Evolutionary conservation across 345 rosid species (phyloP), one percentile per base, ranked within the genome.

Genomic region (Lumnitzera racemosa): DNA sequence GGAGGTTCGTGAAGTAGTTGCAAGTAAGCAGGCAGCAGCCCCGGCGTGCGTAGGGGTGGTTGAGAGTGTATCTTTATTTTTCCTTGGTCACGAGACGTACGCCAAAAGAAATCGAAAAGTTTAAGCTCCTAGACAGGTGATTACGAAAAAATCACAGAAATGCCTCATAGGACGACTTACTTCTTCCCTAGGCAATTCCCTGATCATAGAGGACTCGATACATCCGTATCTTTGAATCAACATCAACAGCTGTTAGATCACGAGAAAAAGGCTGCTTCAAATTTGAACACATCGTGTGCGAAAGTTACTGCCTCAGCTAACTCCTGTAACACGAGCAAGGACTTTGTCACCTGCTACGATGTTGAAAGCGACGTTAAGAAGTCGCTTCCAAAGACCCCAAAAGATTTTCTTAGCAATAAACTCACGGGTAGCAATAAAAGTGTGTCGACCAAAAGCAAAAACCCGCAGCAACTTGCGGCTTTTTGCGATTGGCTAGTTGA

Each of bases 141-240:
- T n/a, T 16, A 7, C 53, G 4, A 47, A 9, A 29, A n/a, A 55
- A 47, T 36, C 43, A 36, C 7, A 57, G 66, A 72, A 62, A 92
- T 92, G 96, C 98, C 98, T 76, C 98, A 92, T 72, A 77, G 98
- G 59, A 78, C 96, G 2, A 92, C 98, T 65, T 92, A 92, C 86
- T 80, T 92, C 84, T 92, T 92, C 80, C 96, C 96, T n/a, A 79
- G 98, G 80, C 98, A 89, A 71, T 87, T 91, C 61, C 95, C 89
- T 15, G 96, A 89, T 69, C 86, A 75, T n/a, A 24, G 57, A 24
- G 86, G 83, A 29, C 76, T 80, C 70, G 91, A 80, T 72, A 71
- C 59, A 60, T 24, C 85, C 15, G 15, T 20, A 13, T 72, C 83
- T 17, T 16, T 31, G 56, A 70, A 82, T 29, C 14, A 72, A 4